Base-by-base conservation (phyloP, 2,329 filamentous ascomycete genomes). In the Exophiala alcalophila region DNA sequence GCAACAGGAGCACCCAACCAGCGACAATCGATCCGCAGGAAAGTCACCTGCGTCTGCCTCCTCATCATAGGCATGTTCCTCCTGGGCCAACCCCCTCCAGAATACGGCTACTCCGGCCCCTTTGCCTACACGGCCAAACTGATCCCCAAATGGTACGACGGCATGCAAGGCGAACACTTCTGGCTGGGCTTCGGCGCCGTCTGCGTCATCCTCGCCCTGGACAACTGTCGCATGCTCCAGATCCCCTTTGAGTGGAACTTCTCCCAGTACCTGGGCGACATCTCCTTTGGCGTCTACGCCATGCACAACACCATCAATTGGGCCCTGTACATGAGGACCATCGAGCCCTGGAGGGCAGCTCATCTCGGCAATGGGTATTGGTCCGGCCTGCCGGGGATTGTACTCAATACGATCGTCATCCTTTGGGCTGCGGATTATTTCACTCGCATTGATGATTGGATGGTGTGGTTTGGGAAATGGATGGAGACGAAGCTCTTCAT, bases 211-310 rank as follows among this genome's bases (percentile, higher is more conserved):
- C 63, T 61, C 41, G 61, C 60, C 36, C 66, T 70, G 47, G 67
- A 67, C 44, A 64, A 64, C 38, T 67, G 63, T 15, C 61, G 59
- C 11, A 59, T 60, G 8, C 59, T 71, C 26, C 67, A 71, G 45
- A 62, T 59, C 31, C 57, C 69, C 16, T 70, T 71, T 55, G 62
- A 61, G n/a, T 62, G 63, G 32, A 55, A 59, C 0, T 41, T 71
- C 10, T 69, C 67, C 10, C 66, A 68, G 39, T 71, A 71, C 44
- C 57, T 72, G 7, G 69, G 69, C 44, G 66, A 65, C 31, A 65
- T 71, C 33, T 70, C 67, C 1, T 72, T 67, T 49, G 65, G 67
- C 4, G 63, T 72, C 29, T 72, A 72, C 38, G 65, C 70, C 37
- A 66, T 71, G 26, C 69, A 72, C 40, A 46, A 44, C 28, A 50